phyloP scores from a whole-genome alignment of 2,329 filamentous ascomycete genomes.

The Cladosporium velox region DNA sequence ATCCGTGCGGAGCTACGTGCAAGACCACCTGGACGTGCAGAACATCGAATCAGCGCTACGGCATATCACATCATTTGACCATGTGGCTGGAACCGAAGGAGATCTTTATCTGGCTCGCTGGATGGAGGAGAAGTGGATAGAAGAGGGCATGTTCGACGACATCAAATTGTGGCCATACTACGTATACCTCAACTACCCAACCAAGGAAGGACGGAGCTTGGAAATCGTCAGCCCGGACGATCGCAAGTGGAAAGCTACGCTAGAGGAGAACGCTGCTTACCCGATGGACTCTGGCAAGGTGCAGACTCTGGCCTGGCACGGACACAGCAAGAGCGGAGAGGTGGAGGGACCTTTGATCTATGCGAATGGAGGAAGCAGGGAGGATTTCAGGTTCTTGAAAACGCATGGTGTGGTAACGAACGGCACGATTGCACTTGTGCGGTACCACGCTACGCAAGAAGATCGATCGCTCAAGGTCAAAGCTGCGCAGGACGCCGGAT shows the following conservation, averaged over 20 bases:
- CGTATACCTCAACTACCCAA: slow-evolving; percentile 92
- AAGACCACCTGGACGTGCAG: slow-evolving; percentile 69
- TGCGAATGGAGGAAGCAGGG: slow-evolving; percentile 83
- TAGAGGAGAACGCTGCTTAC: slow-evolving; percentile 79
- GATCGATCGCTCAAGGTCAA: slow-evolving; percentile 83
- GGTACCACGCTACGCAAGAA: slow-evolving; percentile 72
- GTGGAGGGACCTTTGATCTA: slow-evolving; percentile 86
- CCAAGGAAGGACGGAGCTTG: slow-evolving; percentile 72
- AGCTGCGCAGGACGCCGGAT: slow-evolving; percentile 83
- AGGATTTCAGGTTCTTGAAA: slow-evolving; percentile 75
- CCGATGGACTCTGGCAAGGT: slow-evolving; percentile 59
- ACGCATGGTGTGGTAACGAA: slow-evolving; percentile 72
- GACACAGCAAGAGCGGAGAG: slow-evolving; percentile 81
- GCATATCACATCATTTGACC: slow-evolving; percentile 80
- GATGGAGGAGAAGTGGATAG: slow-evolving; percentile 75
- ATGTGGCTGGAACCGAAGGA: slow-evolving; percentile 91
- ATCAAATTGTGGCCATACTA: slow-evolving; percentile 68
- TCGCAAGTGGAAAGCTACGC: slow-evolving; percentile 69
- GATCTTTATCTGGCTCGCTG: slow-evolving; percentile 85
- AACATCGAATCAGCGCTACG: slow-evolving; percentile 66
- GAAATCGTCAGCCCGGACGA: slow-evolving; percentile 74
- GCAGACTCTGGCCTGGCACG: slow-evolving; percentile 82
- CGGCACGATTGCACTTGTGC: slow-evolving; percentile 81
- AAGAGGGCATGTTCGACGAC: slow-evolving; percentile 65
- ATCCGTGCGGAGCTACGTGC: slow-evolving; percentile 73